Evolutionary conservation across 495 filamentous ascomycete genomes (phyloP), one percentile per base, ranked within the genome.

Genomic region (Annulohypoxylon stygium): DNA sequence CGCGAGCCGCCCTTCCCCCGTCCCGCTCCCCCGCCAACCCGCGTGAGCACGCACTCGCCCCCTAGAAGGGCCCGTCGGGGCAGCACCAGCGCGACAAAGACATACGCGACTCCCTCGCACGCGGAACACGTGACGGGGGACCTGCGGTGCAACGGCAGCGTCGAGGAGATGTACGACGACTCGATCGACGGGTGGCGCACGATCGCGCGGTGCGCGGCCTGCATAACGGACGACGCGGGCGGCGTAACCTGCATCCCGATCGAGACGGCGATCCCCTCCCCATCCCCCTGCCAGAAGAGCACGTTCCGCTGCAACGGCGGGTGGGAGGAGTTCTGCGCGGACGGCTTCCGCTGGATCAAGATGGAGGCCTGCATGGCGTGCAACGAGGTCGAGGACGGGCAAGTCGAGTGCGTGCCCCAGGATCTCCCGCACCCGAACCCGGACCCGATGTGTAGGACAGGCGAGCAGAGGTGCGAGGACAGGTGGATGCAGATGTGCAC

Each of bases 371-470:
- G 66, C 37, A 12, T 34, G 11, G 10, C 2, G n/a, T 69, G 66
- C 37, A 62, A 3, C 18, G 33, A 68, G 14, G 23, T 33, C 6
- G 7, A 0, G 20, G 7, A 1, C 36, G 65, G 65, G 57, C 12
- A 10, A 14, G 39, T 68, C 8, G 12, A 55, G 25, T 68, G 65
- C 16, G 65, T 61, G 20, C 65, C 65, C 10, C 4, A 12, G 10
- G 4, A 23, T 36, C 23, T 62, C 16, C 67, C 67, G 9, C 23
- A 58, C 18, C 23, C 58, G 18, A 36, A 57, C 4, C 50, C 20
- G n/a, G 12, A 14, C 11, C 41, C 61, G 10, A 8, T 25, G 12
- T 65, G 67, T 43, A 8, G 12, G 1, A 2, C 26, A 7, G 67
- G 67, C n/a, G 9, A 34, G 3, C 14, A 33, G 14, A 61, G 61